Conservation (phyloP, 148 eudicot genomes). For the Diospyros kaki region DNA sequence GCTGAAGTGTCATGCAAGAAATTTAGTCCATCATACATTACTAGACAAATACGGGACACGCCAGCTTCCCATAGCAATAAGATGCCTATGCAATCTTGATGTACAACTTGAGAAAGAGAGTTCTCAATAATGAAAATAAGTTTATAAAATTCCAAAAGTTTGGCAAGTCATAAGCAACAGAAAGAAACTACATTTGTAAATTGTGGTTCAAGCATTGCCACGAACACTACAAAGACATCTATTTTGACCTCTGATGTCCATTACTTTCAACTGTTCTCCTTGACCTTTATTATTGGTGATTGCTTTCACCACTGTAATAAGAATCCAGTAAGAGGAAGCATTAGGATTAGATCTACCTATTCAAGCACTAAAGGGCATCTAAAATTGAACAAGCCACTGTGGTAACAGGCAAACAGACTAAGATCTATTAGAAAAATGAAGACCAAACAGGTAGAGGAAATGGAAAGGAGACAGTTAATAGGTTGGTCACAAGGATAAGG, state of each 20-base stretch:
- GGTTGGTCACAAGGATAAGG: too few relatives aligned
- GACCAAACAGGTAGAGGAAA: too few relatives aligned
- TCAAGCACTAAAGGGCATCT: too few relatives aligned
- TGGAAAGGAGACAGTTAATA: too few relatives aligned
- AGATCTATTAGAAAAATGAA: too few relatives aligned
- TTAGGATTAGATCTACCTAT: too few relatives aligned
- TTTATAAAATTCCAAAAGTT: background rate
- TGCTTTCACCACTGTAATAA: too few relatives aligned
- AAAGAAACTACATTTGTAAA: background rate
- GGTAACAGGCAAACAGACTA: too few relatives aligned
- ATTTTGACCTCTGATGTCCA: background rate
- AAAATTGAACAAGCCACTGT: too few relatives aligned
- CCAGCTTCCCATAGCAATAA: background rate
- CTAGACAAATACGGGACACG: background rate
- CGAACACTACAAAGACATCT: background rate
- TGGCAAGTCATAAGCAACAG: background rate
- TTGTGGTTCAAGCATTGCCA: background rate
- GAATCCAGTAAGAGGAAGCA: too few relatives aligned
- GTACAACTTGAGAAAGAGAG: background rate
- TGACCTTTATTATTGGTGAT: too few relatives aligned
- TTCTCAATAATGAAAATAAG: background rate
- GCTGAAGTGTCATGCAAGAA: background rate
- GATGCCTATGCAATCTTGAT: background rate
- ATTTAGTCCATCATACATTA: background rate
- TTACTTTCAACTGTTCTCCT: background rate